phyloP scores from a whole-genome alignment of 345 rosid species.

The Trapa incisa region DNA sequence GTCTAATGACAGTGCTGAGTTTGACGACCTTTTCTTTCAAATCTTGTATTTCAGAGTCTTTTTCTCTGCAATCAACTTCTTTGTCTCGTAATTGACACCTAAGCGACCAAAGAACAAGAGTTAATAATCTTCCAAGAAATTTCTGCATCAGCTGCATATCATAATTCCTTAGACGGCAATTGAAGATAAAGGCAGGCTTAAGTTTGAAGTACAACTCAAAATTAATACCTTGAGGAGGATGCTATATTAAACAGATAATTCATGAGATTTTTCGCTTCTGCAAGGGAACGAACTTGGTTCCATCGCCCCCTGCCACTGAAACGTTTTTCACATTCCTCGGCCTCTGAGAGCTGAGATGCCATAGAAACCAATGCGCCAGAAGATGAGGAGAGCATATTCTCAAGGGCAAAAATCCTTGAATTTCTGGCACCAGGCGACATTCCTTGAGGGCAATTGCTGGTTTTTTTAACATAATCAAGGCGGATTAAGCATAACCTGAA shows the following conservation, averaged over 20 bases:
- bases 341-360: constrained; percentile 98
- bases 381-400: constrained; percentile 88
- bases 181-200: neutral
- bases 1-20: constrained; percentile 42
- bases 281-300: constrained; percentile 87
- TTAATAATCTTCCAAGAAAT: neutral
- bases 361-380: constrained; percentile 78
- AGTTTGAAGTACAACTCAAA: neutral
- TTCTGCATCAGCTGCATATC: neutral
- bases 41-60: constrained; percentile 50
- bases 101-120: constrained; percentile 10
- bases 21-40: constrained; percentile 62
- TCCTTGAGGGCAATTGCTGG: constrained; percentile 41
- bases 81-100: constrained; percentile 78
- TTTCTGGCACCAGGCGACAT: constrained; percentile 98
- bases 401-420: constrained; percentile 85
- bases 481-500: constrained; percentile 1
- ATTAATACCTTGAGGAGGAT: constrained; percentile 64
- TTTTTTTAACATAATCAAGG: constrained; percentile 12
- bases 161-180: neutral
- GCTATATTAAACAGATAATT: constrained; percentile 73
- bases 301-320: constrained; percentile 93
- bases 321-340: constrained; percentile 85
- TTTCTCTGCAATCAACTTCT: constrained; percentile 74
- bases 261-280: constrained; percentile 81